These are phyloP conservation scores for Lupinus albus DNA, from an alignment of 306 rosid species.

Conservation along the genomic window DNA sequence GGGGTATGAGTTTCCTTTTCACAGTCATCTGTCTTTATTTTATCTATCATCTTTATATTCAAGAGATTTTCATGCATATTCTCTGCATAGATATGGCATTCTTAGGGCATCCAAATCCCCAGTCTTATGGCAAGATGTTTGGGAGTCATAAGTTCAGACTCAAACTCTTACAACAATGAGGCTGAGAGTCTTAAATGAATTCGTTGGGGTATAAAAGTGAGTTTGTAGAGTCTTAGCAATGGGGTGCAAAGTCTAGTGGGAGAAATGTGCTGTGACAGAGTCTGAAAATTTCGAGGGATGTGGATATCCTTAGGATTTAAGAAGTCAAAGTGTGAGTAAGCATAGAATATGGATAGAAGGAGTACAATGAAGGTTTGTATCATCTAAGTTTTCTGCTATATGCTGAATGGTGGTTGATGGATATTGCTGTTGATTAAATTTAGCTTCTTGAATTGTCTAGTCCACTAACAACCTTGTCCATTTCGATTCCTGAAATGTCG, in stretches of 20 bases:
- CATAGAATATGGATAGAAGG: constrained; percentile 7
- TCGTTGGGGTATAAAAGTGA: too few relatives aligned
- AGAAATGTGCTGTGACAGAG: too few relatives aligned
- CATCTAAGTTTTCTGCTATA: constrained; percentile 27
- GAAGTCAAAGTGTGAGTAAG: constrained; percentile 10
- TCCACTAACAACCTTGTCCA: not conserved
- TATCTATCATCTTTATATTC: not conserved
- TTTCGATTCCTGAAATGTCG: constrained; percentile 28
- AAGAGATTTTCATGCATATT: constrained; percentile 1
- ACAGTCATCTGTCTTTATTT: constrained; percentile 16
- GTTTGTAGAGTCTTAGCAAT: too few relatives aligned
- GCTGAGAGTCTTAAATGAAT: too few relatives aligned
- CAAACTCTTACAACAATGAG: too few relatives aligned
- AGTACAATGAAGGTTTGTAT: constrained; percentile 24
- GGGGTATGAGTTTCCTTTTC: constrained; percentile 63
- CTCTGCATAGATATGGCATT: constrained; percentile 3
- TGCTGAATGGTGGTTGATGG: constrained; percentile 23
- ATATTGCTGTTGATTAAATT: constrained; percentile 21
- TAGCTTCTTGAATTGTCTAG: constrained; percentile 25
- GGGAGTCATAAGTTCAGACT: too few relatives aligned
- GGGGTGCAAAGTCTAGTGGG: too few relatives aligned
- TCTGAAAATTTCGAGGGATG: too few relatives aligned
- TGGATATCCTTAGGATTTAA: not conserved
- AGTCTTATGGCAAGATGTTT: too few relatives aligned
- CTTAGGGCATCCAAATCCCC: not conserved